Conservation (phyloP, 2,329 filamentous ascomycete species). For the Aspergillus ustus region DNA sequence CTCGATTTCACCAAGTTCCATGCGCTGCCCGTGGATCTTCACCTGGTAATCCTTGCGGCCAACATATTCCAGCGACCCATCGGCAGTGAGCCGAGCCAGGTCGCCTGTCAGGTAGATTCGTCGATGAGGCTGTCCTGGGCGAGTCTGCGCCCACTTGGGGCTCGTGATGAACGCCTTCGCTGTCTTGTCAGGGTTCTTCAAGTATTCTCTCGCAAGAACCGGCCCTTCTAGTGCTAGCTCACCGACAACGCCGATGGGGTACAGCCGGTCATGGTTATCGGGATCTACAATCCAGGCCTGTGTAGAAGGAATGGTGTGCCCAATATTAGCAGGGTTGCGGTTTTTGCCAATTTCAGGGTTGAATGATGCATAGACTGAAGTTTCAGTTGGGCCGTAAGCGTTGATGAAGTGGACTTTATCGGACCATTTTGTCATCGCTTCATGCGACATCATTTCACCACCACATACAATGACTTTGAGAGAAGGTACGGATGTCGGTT, state of each 20-base stretch:
- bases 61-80: constrained; percentile 27
- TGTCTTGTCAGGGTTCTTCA: constrained; percentile 41
- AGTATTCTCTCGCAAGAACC: constrained; percentile 44
- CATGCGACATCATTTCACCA: constrained; percentile 69
- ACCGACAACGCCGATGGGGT: constrained; percentile 42
- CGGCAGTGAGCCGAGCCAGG: constrained; percentile 23
- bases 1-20: constrained; percentile 62
- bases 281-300: constrained; percentile 40
- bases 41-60: constrained; percentile 68
- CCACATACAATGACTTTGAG: constrained; percentile 51
- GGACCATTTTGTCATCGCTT: constrained; percentile 73
- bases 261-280: constrained; percentile 33
- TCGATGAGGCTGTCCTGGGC: constrained; percentile 2
- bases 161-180: constrained; percentile 31
- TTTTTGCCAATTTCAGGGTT: constrained; percentile 31
- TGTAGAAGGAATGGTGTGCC: constrained; percentile 26
- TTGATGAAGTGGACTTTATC: constrained; percentile 44
- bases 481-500: constrained; percentile 43
- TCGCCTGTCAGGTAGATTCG: constrained; percentile 34
- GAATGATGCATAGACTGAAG: constrained; percentile 36
- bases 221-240: constrained; percentile 44
- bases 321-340: constrained; percentile 26
- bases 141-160: constrained; percentile 28
- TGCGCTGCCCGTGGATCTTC: constrained; percentile 68
- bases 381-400: constrained; percentile 45